Evolutionary conservation across 2,329 filamentous ascomycete species (phyloP), one percentile per base, ranked within the genome.

Genomic region (Diaporthe eres): DNA sequence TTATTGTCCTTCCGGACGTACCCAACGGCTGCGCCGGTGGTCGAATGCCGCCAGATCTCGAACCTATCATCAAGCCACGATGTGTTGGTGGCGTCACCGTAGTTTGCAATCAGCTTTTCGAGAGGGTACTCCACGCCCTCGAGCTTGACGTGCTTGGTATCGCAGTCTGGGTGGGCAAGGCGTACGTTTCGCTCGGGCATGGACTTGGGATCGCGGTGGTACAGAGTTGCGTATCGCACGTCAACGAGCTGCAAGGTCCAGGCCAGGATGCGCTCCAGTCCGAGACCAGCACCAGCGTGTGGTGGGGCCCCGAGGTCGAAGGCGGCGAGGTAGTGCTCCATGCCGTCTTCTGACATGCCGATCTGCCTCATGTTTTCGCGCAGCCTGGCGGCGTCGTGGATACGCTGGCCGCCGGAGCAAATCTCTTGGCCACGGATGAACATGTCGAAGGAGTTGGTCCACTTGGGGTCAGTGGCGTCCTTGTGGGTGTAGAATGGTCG

Each of bases 361-460:
- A 91, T 89, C 65, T 90, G 90, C 76, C 89, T 88, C 94, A 98
- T 95, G 81, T 93, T 94, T 80, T 93, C 89, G 60, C 93, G 90
- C n/a, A 98, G 88, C 81, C 94, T 90, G 6, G 88, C 85, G 0
- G 94, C 90, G 77, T 97, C 92, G 82, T 98, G 94, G 78, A 98
- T 97, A 90, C 96, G 95, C 84, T 98, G 96, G 10, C 96, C 96
- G 79, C 96, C 96, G 1, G 95, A 96, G 61, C 96, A 92, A 75
- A 98, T 97, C 83, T 98, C 96, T 81, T 98, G 96, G 0, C 96
- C 96, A 42, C 96, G 93, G 58, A 98, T 90, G 85, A 98, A 98
- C 75, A 98, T 97, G 82, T 98, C 96, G 80, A 98, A 98, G 0
- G 96, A 98, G 82, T 98, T 98, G 70, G 96, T 98, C 82, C 92